Conservation (phyloP, 495 filamentous ascomycete species). For the Copromyces sp. region DNA sequence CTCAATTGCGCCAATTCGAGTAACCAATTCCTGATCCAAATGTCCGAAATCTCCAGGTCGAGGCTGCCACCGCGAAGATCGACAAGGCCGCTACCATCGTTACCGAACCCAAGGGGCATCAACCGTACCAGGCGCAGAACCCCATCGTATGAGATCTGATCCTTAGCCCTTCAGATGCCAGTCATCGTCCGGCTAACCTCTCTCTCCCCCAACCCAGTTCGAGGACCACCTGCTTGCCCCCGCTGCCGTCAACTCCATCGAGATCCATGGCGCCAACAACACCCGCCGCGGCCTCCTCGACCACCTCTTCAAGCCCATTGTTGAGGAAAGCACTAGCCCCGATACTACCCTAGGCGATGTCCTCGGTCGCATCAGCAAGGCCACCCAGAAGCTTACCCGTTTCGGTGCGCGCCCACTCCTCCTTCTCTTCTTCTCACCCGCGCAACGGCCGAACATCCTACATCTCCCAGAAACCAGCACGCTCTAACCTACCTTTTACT, state of each 20-base stretch:
- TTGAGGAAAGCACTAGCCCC: conserved; percentile 54
- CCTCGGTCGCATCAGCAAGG: conserved; percentile 54
- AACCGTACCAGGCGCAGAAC: background rate
- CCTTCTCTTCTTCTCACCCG: background rate
- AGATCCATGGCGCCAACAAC: conserved; percentile 64
- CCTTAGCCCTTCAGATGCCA: background rate
- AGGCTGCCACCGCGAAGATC: background rate
- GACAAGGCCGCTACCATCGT: background rate
- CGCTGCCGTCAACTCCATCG: conserved; percentile 70
- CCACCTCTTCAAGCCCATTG: conserved; percentile 63
- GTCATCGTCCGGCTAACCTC: background rate
- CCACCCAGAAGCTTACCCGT: conserved; percentile 61
- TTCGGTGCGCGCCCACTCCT: conserved; percentile 50
- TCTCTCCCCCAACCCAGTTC: conserved; percentile 31
- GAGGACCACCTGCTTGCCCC: conserved; percentile 63
- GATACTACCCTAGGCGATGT: conserved; percentile 70
- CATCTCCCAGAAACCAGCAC: background rate
- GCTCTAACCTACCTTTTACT: conserved; percentile 4
- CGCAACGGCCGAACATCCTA: background rate
- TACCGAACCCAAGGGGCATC: background rate
- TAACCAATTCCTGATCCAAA: background rate
- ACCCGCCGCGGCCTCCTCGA: conserved; percentile 74
- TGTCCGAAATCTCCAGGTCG: background rate
- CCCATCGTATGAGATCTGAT: background rate
- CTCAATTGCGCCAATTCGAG: background rate